Conservation (phyloP, 148 eudicot genomes). For the Rhododendron kiyosumense region DNA sequence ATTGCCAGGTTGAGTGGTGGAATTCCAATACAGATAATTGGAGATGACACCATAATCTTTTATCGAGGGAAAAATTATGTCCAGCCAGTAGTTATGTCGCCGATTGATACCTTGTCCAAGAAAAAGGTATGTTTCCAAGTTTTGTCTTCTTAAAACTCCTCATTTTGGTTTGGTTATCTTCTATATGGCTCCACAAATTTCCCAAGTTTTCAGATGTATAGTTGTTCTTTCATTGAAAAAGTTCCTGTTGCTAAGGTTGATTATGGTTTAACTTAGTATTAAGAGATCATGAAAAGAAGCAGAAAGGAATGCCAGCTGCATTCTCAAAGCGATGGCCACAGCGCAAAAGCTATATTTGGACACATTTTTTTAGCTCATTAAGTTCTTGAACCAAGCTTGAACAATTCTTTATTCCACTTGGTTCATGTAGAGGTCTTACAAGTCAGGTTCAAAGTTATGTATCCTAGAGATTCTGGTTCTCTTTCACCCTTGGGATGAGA, state of each 20-base stretch:
- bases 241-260: neutral
- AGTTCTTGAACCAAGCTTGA: neutral
- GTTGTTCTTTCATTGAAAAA: neutral
- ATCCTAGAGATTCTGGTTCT: neutral
- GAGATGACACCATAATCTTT: constrained; percentile 78
- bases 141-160: neutral
- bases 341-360: neutral
- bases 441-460: neutral
- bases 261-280: neutral
- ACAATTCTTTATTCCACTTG: neutral
- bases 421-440: neutral
- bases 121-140: constrained; percentile 51
- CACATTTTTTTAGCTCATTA: neutral
- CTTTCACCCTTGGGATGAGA: neutral
- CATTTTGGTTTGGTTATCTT: neutral
- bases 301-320: neutral
- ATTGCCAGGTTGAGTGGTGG: constrained; percentile 92
- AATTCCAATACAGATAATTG: constrained; percentile 71
- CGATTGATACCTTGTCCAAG: constrained; percentile 86
- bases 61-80: constrained; percentile 88
- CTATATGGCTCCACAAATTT: neutral
- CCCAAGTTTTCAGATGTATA: neutral
- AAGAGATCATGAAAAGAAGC: neutral
- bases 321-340: neutral
- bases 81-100: constrained; percentile 92